Conservation (phyloP, 305 asterid species). For the Fraxinus floribunda region DNA sequence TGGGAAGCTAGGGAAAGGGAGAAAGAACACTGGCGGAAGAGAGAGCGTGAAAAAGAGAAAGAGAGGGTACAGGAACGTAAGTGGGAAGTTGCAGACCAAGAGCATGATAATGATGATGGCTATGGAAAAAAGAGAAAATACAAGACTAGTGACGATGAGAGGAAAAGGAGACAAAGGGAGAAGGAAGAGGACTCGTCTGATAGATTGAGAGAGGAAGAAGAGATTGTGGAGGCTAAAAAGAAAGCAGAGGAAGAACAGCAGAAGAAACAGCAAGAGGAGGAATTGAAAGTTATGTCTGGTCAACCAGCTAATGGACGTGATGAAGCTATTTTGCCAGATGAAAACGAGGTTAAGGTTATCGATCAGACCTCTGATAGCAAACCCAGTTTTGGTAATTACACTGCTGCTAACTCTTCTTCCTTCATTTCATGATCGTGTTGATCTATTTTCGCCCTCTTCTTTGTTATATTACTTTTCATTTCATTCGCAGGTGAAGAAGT, state of each 20-base stretch:
- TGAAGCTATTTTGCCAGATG: slow-evolving; percentile 40
- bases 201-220: slow-evolving; percentile 81
- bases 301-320: slow-evolving; percentile 47
- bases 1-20: slow-evolving; percentile 98
- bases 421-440: slow-evolving; percentile 15
- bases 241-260: slow-evolving; percentile 68
- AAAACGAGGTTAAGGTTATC: slow-evolving; percentile 41
- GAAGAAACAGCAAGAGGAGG: slow-evolving; percentile 66
- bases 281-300: slow-evolving; percentile 40
- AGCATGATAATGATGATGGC: slow-evolving; percentile 81
- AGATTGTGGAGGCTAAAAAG: slow-evolving; percentile 70
- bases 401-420: slow-evolving; percentile 31
- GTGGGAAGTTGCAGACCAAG: slow-evolving; percentile 81
- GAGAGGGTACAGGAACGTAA: slow-evolving; percentile 82
- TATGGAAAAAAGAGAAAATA: slow-evolving; percentile 77
- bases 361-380: slow-evolving; percentile 46
- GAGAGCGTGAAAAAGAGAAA: slow-evolving; percentile 89
- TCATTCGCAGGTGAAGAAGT: slow-evolving; percentile 53
- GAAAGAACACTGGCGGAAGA: slow-evolving; percentile 81
- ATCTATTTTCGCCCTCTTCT: slow-evolving; percentile 6
- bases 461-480: slow-evolving; percentile 19
- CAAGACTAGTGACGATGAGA: slow-evolving; percentile 82
- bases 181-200: slow-evolving; percentile 88
- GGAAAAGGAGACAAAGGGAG: slow-evolving; percentile 82
- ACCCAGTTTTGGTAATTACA: slow-evolving; percentile 39